These are phyloP conservation scores for Calonectria ilicicola DNA, from an alignment of 2,329 filamentous ascomycete genomes.

Conservation along the genomic window DNA sequence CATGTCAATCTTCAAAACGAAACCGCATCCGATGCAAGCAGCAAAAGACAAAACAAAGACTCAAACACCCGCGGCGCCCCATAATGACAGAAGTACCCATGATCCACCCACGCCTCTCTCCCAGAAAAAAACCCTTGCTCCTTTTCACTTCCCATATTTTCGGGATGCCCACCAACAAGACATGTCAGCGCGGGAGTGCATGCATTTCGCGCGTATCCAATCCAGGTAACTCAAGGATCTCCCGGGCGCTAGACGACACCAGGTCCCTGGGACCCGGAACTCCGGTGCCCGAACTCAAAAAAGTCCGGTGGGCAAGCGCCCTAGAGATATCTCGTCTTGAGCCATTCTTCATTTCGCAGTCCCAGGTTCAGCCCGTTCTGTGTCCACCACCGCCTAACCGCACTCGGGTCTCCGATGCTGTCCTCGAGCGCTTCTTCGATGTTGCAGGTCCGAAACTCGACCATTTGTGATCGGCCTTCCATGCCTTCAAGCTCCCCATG, in stretches of 20 bases:
- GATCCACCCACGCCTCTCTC: slow-evolving; percentile 28
- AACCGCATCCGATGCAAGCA: slow-evolving; percentile 16
- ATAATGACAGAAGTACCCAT: slow-evolving; percentile 27
- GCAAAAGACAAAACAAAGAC: slow-evolving; percentile 13
- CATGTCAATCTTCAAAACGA: slow-evolving; percentile 23
- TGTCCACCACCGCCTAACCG: slow-evolving; percentile 89
- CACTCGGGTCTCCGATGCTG: slow-evolving; percentile 78
- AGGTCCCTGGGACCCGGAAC: slow-evolving; percentile 24
- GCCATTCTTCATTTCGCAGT: slow-evolving; percentile 88
- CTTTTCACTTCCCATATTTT: slow-evolving; percentile 20
- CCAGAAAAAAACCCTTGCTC: slow-evolving; percentile 22
- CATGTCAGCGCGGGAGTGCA: slow-evolving; percentile 1
- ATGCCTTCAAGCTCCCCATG: slow-evolving; percentile 66
- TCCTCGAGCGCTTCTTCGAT: slow-evolving; percentile 96
- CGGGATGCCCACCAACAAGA: slow-evolving; percentile 23
- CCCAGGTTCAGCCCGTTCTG: slow-evolving; percentile 84
- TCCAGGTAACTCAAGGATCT: slow-evolving; percentile 6
- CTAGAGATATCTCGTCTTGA: slow-evolving; percentile 81
- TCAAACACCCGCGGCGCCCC: slow-evolving; percentile 30
- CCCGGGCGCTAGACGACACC: slow-evolving; percentile 16
- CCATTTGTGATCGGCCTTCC: slow-evolving; percentile 70
- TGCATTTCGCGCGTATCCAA: slow-evolving; percentile 9
- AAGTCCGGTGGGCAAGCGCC: slow-evolving; percentile 12
- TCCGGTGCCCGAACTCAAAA: slow-evolving; percentile 7
- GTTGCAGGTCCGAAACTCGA: slow-evolving; percentile 95